phyloP scores from a whole-genome alignment of 2,329 filamentous ascomycete species.

The Zarea fungicola region DNA sequence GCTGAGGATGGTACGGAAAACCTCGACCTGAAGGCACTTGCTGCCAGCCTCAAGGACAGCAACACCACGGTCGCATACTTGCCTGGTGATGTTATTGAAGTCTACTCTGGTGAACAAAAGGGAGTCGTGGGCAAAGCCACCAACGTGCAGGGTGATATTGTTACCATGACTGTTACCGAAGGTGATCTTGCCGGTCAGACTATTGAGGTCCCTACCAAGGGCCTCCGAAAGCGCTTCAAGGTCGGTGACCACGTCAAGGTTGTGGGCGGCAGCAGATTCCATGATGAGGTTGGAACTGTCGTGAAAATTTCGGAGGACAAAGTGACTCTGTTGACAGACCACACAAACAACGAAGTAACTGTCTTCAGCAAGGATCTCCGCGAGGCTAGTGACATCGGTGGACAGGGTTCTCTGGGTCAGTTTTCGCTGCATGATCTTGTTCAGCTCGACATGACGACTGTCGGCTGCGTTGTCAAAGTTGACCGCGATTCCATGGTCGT shows the following conservation, averaged over 20 bases:
- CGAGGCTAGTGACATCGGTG: slow-evolving; percentile 87
- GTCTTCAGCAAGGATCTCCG: slow-evolving; percentile 97
- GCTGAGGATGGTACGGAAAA: slow-evolving; percentile 91
- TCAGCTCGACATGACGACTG: slow-evolving; percentile 86
- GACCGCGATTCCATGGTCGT: slow-evolving; percentile 89
- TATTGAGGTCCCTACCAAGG: slow-evolving; percentile 89
- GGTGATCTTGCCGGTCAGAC: slow-evolving; percentile 76
- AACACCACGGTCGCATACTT: slow-evolving; percentile 79
- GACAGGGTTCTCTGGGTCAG: slow-evolving; percentile 76
- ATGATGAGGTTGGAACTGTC: slow-evolving; percentile 95
- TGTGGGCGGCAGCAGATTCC: slow-evolving; percentile 89
- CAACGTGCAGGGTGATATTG: slow-evolving; percentile 85
- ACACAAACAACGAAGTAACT: slow-evolving; percentile 87
- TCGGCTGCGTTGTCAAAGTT: slow-evolving; percentile 90
- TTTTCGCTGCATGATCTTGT: slow-evolving; percentile 92
- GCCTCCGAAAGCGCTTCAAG: slow-evolving; percentile 85
- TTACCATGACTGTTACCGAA: slow-evolving; percentile 78
- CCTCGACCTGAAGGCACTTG: slow-evolving; percentile 84
- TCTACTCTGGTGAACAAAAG: slow-evolving; percentile 91
- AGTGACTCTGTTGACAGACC: slow-evolving; percentile 88
- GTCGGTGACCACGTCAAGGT: slow-evolving; percentile 98
- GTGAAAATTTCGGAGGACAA: slow-evolving; percentile 89
- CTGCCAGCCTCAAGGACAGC: slow-evolving; percentile 81
- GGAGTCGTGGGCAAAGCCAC: slow-evolving; percentile 82
- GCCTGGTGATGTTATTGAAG: slow-evolving; percentile 92